phyloP scores from a whole-genome alignment of 2,329 filamentous ascomycete species.

The Knufia petricola region DNA sequence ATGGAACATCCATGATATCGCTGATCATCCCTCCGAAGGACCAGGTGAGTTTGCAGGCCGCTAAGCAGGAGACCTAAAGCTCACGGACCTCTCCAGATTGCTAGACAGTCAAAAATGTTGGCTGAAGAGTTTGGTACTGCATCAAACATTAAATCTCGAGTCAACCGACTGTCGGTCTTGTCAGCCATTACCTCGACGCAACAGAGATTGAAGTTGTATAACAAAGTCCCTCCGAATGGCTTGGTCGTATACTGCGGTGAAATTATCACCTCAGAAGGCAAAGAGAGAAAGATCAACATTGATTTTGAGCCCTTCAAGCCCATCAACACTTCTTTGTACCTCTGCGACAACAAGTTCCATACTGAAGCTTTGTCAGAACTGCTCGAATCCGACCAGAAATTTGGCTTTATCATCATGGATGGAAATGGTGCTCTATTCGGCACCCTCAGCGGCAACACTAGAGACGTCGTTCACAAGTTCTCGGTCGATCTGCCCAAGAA shows the following conservation, averaged over 20 bases:
- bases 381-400: slow-evolving; percentile 97
- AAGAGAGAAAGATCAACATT: slow-evolving; percentile 99
- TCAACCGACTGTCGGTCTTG: slow-evolving; percentile 95
- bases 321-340: slow-evolving; percentile 98
- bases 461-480: slow-evolving; percentile 96
- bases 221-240: slow-evolving; percentile 95
- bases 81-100: slow-evolving; percentile 43
- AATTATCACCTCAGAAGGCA: slow-evolving; percentile 98
- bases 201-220: slow-evolving; percentile 97
- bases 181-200: slow-evolving; percentile 98
- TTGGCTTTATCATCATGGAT: slow-evolving; percentile 99
- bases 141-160: slow-evolving; percentile 98
- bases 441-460: slow-evolving; percentile 91
- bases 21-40: slow-evolving; percentile 99
- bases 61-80: too few species aligned
- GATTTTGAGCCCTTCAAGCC: slow-evolving; percentile 99
- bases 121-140: slow-evolving; percentile 99
- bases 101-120: slow-evolving; percentile 96
- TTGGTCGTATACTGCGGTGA: slow-evolving; percentile 99
- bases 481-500: slow-evolving; percentile 98
- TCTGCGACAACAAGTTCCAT: slow-evolving; percentile 99
- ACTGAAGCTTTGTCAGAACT: slow-evolving; percentile 95
- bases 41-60: slow-evolving; percentile 39
- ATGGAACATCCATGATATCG: slow-evolving; percentile 99
- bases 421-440: slow-evolving; percentile 97